Base-by-base conservation (phyloP, 163 green algal genomes). In the Volvox carteri region DNA sequence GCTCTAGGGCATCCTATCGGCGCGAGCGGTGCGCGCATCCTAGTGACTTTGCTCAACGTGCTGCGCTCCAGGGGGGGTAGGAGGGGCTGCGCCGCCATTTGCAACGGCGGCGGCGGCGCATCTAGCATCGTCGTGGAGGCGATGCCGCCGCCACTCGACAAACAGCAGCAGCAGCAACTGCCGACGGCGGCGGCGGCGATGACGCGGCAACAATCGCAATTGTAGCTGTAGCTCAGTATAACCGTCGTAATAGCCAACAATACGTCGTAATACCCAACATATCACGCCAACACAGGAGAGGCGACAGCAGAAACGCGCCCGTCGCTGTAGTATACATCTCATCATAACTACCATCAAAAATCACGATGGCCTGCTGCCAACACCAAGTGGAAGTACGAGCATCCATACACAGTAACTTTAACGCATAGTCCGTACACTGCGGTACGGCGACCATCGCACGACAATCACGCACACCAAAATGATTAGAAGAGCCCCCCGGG, bases 61-160 rank as follows among this genome's bases (percentile, higher is more conserved):
- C 89, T 98, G 91, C 52, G 68, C 5, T 78, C 14, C 21, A 84
- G 94, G 4, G 90, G 90, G 7, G 96, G 86, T 4, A 86, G 90
- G 1, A 68, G 94, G 18, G 97, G 97, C 60, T 93, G 95, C 41
- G 96, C 97, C 0, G 93, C 94, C 18, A 97, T 99, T 25, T 99
- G 97, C 94, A 99, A 99, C 81, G 97, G 97, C 19, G 97, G 97
- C 18, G 97, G 97, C 37, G 97, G 97, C n/a, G 97, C 97, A 0
- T 96, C 94, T 1, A 95, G 96, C 0, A 62, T 99, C 16, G 94
- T 99, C 19, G 21, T 99, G 18, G 93, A 98, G 89, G 56, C 33
- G 37, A 28, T 72, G 30, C 33, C 54, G 9, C 0, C 28, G 28
- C 60, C 4, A 48, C 67, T 25, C 5, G 28, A 3, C 28, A 12